Percentiles rank a stretch among this genome's conserved stretches.
Conservation (phyloP, 257 asterid genomes). For the Voacanga thouarsii region DNA sequence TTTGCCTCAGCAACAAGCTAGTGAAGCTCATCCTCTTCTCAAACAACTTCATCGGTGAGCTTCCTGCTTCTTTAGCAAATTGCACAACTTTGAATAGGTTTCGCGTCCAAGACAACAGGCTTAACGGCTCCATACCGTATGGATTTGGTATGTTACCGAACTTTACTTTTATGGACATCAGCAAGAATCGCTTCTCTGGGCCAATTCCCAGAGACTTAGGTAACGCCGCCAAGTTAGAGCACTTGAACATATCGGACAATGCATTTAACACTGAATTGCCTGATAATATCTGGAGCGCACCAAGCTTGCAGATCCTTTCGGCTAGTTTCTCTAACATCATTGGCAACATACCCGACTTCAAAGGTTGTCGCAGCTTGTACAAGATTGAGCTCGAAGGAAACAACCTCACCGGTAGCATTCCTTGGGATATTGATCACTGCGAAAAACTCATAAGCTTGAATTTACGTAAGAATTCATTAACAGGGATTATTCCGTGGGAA, state of each 20-base stretch:
- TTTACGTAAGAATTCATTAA: conserved; percentile 49
- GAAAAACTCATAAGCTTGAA: conserved; percentile 64
- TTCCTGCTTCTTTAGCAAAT: conserved; percentile 63
- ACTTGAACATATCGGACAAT: conserved; percentile 62
- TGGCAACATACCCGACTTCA: conserved; percentile 73
- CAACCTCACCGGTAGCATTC: conserved; percentile 67
- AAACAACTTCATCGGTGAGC: conserved; percentile 52
- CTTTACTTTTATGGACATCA: conserved; percentile 61
- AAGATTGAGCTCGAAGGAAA: conserved; percentile 67
- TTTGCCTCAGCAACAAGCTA: conserved; percentile 55
- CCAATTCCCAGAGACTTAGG: conserved; percentile 72
- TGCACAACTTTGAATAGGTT: conserved; percentile 58
- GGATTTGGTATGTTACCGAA: conserved; percentile 75
- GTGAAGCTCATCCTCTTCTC: conserved; percentile 66
- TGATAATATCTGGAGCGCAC: conserved; percentile 59
- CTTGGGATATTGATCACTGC: conserved; percentile 82
- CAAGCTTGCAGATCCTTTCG: conserved; percentile 53
- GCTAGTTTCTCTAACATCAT: conserved; percentile 45
- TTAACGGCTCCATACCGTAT: conserved; percentile 72
- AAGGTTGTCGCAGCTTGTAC: conserved; percentile 60
- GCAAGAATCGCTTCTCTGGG: conserved; percentile 62
- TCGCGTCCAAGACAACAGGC: conserved; percentile 64
- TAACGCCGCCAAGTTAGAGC: conserved; percentile 46
- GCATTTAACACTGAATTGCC: conserved; percentile 57
- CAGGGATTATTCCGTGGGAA: conserved; percentile 93